Evolutionary conservation across 1,284 basidiomycete species (phyloP).

Genomic region (Apiotrichum gracile): DNA sequence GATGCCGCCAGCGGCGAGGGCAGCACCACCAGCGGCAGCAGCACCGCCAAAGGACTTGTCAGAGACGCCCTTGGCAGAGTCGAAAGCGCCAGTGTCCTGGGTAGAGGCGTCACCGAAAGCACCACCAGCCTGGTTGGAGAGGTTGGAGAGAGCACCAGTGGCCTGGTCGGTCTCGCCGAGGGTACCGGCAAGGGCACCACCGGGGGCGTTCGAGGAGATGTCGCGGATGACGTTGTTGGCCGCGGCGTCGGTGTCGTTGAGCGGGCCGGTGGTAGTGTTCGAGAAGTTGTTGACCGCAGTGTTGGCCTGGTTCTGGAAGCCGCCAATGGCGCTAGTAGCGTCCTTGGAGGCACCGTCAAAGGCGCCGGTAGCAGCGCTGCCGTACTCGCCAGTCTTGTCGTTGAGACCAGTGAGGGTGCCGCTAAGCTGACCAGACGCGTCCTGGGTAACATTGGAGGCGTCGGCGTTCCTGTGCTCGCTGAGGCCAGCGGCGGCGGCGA

Average conservation of each 20-base stretch:
- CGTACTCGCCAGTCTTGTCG: background rate
- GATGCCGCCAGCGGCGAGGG: background rate
- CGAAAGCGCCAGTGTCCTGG: conserved; percentile 2
- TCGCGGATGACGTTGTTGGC: background rate
- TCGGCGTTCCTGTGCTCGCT: background rate
- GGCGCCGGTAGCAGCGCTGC: background rate
- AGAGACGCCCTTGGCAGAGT: background rate
- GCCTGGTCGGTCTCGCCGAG: conserved; percentile 3
- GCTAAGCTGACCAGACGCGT: background rate
- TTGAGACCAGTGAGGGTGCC: background rate
- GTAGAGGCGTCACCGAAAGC: background rate
- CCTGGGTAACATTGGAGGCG: background rate
- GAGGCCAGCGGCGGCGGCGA: background rate
- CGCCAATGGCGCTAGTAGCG: background rate
- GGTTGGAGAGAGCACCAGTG: background rate
- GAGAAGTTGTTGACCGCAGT: background rate
- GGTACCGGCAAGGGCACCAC: background rate
- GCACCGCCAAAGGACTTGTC: background rate
- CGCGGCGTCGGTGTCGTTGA: background rate
- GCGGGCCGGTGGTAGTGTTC: background rate
- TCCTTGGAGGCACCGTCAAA: background rate
- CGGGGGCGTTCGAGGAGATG: background rate
- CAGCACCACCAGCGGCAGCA: background rate
- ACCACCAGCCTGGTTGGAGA: no score
- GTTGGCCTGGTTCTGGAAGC: background rate